Base-by-base conservation (phyloP, 2,329 filamentous ascomycete genomes). In the Chaetomiaceae sp. region DNA sequence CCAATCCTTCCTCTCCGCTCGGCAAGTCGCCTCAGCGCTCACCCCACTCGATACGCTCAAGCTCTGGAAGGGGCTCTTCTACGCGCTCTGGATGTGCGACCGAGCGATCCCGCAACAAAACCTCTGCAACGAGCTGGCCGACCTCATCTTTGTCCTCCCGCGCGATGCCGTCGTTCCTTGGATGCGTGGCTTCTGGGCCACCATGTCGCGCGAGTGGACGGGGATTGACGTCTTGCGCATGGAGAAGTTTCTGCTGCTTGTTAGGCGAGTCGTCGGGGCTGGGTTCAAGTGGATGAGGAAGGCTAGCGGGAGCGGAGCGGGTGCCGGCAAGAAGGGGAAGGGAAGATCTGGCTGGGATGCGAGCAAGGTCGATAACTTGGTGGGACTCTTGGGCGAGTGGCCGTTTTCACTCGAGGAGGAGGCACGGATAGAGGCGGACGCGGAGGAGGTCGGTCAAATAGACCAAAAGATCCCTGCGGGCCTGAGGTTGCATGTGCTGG, bases 51-150 rank as follows among this genome's bases (percentile, higher is more conserved):
- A 96, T 58, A 75, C 89, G 44, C 75, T 92, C 54, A 96, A 96
- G 73, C 79, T 97, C 58, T 96, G 90, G 89, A 95, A 95, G 66
- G 92, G 90, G 5, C 80, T 97, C 17, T 96, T 93, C 75, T 96
- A 90, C 76, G 86, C 85, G 64, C 81, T 93, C 63, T 96, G 89
- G 86, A 93, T 96, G 84, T 89, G 86, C 68, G 91, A 96, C 75
- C 87, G 90, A 42, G 85, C 90, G 10, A 72, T 84, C n/a, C 85
- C 87, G 3, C 92, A 96, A 73, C 90, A 96, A 74, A 80, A 80
- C 38, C 85, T 97, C 40, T 87, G 87, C 60, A 72, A 77, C 58
- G 85, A 91, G 55, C 85, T 97, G 49, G 87, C 90, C 38, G 78
- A 71, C 1, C 81, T 96, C 43, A 68, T 86, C 39, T 75, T 79